These are phyloP conservation scores for Lachnellula hyalina DNA, from an alignment of 2,329 filamentous ascomycete genomes.

Conservation along the genomic window DNA sequence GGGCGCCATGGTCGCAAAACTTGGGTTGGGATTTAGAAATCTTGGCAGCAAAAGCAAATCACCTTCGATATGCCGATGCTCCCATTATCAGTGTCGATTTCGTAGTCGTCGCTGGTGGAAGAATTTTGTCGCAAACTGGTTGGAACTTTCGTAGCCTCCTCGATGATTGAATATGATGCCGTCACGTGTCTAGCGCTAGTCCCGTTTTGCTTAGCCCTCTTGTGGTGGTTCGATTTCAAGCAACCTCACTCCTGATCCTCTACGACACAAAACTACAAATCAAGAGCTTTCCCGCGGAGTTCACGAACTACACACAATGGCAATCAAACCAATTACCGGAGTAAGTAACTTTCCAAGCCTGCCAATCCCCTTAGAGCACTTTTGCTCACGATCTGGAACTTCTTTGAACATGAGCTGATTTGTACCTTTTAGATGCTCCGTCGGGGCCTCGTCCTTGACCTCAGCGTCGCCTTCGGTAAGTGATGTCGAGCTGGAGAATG, in stretches of 20 bases:
- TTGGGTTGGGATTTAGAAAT: not conserved
- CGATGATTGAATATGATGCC: not conserved
- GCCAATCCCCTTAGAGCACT: not conserved
- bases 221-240: slow-evolving; percentile 22
- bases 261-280: slow-evolving; percentile 25
- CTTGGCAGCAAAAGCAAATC: not conserved
- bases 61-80: not conserved
- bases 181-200: slow-evolving; percentile 4
- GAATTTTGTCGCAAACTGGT: not conserved
- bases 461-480: slow-evolving; percentile 52
- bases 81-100: slow-evolving; percentile 3
- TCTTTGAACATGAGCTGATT: slow-evolving; percentile 24
- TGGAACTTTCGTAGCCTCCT: slow-evolving; percentile 2
- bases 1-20: slow-evolving; percentile 17
- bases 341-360: slow-evolving; percentile 22
- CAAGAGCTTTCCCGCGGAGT: slow-evolving; percentile 24
- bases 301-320: slow-evolving; percentile 26
- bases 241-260: slow-evolving; percentile 8
- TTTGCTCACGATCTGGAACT: slow-evolving; percentile 8
- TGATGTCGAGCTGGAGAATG: slow-evolving; percentile 5
- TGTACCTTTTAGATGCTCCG: slow-evolving; percentile 47
- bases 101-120: not conserved
- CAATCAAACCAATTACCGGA: slow-evolving; percentile 35
- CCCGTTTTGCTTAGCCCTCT: not conserved
- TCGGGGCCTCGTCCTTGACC: slow-evolving; percentile 51